Percentiles rank a stretch among this genome's conserved stretches.
phyloP scores from a whole-genome alignment of 2,329 filamentous ascomycete genomes.

The Aspergillus sp. region DNA sequence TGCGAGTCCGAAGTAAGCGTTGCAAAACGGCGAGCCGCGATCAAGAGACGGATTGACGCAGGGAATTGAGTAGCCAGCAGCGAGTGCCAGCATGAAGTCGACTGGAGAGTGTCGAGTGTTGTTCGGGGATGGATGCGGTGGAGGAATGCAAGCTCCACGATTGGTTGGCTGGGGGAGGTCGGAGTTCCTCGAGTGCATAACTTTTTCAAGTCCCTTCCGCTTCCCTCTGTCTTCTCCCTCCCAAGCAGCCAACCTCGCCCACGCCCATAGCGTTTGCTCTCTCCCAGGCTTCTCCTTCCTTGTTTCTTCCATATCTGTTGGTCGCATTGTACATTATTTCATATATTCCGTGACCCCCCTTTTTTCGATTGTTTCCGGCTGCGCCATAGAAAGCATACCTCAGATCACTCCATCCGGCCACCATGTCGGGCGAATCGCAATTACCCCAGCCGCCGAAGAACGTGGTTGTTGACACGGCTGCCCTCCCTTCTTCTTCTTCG shows the following conservation, averaged over 20 bases:
- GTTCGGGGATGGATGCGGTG: slow-evolving; percentile 10
- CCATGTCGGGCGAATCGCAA: slow-evolving; percentile 32
- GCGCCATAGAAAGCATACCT: background rate
- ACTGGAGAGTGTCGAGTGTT: too few species aligned
- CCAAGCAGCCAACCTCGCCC: too few species aligned
- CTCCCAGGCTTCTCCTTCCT: slow-evolving; percentile 9
- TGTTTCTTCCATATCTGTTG: background rate
- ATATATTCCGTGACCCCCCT: background rate
- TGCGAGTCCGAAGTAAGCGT: too few species aligned
- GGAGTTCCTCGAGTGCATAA: slow-evolving; percentile 19
- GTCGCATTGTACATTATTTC: background rate
- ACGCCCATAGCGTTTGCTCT: slow-evolving; percentile 7
- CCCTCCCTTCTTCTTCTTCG: slow-evolving; percentile 40
- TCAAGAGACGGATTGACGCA: too few species aligned
- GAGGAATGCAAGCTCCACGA: slow-evolving; percentile 10
- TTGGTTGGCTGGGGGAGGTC: slow-evolving; percentile 12
- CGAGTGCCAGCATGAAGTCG: too few species aligned
- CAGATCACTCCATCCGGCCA: slow-evolving; percentile 16
- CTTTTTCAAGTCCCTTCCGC: slow-evolving; percentile 26
- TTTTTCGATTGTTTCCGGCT: too few species aligned
- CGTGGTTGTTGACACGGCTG: slow-evolving; percentile 32
- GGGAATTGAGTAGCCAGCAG: too few species aligned
- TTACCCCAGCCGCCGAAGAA: slow-evolving; percentile 27
- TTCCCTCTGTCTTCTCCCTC: slow-evolving; percentile 17
- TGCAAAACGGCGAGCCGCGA: too few species aligned